phyloP scores from a whole-genome alignment of 441 rosid genomes.

The Viola pubescens region DNA sequence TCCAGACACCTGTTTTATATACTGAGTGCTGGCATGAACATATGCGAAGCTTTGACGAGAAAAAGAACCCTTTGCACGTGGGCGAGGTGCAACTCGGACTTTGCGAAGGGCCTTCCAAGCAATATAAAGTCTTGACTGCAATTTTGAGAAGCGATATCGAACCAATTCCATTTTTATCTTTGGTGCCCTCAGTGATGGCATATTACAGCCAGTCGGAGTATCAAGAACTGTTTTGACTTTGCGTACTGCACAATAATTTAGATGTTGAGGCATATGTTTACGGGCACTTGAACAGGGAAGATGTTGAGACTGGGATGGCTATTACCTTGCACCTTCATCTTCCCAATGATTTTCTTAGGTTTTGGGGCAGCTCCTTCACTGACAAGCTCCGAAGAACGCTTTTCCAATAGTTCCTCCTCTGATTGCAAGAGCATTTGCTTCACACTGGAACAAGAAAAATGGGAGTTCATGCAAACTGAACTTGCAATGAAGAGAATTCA shows the following conservation, averaged over 20 bases:
- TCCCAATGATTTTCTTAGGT: conserved; percentile 79
- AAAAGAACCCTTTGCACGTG: conserved; percentile 62
- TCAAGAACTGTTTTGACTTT: conserved; percentile 72
- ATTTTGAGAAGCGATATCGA: conserved; percentile 50
- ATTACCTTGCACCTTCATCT: conserved; percentile 94
- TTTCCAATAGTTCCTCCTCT: conserved; percentile 82
- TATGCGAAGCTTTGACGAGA: conserved; percentile 91
- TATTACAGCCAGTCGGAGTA: conserved; percentile 80
- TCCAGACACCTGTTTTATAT: conserved; percentile 90
- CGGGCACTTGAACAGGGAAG: conserved; percentile 15
- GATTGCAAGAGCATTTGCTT: conserved; percentile 82
- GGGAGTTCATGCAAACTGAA: no score
- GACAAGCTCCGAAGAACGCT: conserved; percentile 58
- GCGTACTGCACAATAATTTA: conserved; percentile 52
- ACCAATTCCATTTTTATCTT: conserved; percentile 50
- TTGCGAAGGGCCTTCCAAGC: conserved; percentile 72
- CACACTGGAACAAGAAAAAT: conserved; percentile 34
- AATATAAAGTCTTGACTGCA: conserved; percentile 49
- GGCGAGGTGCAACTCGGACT: conserved; percentile 47
- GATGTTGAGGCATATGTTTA: conserved; percentile 15
- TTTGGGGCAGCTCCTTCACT: conserved; percentile 66
- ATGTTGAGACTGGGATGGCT: conserved; percentile 13
- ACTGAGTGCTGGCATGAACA: conserved; percentile 89
- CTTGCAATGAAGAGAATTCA: no score
- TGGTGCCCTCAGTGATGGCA: conserved; percentile 53